Evolutionary conservation across 768 basidiomycete species (phyloP).

Genomic region (Heimioporus sp.): DNA sequence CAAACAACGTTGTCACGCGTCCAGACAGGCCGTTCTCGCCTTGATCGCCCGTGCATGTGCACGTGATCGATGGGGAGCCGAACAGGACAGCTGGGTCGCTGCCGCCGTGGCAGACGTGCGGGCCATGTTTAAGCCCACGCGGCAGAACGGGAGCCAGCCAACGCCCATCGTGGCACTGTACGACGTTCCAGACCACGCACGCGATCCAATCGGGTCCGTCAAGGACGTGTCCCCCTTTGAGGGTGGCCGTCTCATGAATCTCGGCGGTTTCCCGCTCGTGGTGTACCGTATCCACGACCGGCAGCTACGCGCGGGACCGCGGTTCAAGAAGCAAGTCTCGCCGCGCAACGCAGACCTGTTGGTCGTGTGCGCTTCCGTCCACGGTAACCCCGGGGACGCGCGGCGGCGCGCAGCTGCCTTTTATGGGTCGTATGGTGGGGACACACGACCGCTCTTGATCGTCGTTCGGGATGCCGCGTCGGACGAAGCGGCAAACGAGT

Average conservation of each 20-base stretch:
- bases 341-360: conserved; percentile 26
- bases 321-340: conserved; percentile 24
- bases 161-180: conserved; percentile 22
- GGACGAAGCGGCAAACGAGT: conserved; percentile 15
- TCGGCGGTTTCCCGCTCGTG: conserved; percentile 12
- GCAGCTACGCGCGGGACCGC: conserved; percentile 19
- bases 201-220: conserved; percentile 5
- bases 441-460: conserved; percentile 25
- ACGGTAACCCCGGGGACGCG: background rate
- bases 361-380: conserved; percentile 19
- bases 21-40: conserved; percentile 19
- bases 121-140: conserved; percentile 17
- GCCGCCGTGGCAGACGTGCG: conserved; percentile 22
- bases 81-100: conserved; percentile 19
- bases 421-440: conserved; percentile 22
- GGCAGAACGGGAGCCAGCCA: conserved; percentile 3
- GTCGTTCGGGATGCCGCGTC: conserved; percentile 21
- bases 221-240: conserved; percentile 17
- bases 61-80: conserved; percentile 23
- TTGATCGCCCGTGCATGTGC: conserved; percentile 19
- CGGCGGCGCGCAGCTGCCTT: conserved; percentile 17
- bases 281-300: conserved; percentile 20
- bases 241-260: conserved; percentile 19
- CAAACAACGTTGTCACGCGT: conserved; percentile 27
- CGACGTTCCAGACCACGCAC: conserved; percentile 13